phyloP scores from a whole-genome alignment of 2,329 filamentous ascomycete genomes.

The Calonectria naviculata region DNA sequence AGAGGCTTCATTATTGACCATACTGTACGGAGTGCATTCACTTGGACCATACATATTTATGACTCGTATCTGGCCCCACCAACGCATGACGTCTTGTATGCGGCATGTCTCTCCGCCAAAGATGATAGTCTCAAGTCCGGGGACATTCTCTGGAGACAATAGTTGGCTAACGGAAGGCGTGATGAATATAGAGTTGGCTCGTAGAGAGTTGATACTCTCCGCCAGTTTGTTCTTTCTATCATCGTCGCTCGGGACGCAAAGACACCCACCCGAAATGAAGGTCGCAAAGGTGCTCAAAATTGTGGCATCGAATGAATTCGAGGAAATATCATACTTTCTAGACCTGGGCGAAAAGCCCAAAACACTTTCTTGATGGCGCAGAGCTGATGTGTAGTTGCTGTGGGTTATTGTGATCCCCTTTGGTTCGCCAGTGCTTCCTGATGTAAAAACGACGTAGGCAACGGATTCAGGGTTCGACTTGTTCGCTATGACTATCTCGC shows the following conservation, averaged over 20 bases:
- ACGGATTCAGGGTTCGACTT: background rate
- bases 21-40: conserved; percentile 15
- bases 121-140: background rate
- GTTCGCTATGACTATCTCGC: background rate
- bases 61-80: conserved; percentile 22
- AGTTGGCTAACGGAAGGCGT: background rate
- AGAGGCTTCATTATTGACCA: background rate
- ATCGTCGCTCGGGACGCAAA: conserved; percentile 20
- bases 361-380: background rate
- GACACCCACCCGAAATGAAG: conserved; percentile 22
- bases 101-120: background rate
- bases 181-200: background rate
- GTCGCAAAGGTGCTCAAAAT: conserved; percentile 22
- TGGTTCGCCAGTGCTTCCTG: conserved; percentile 39
- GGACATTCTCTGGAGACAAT: background rate
- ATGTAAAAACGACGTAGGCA: conserved; percentile 38
- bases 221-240: conserved; percentile 4
- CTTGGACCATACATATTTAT: conserved; percentile 33
- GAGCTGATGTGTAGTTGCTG: conserved; percentile 2
- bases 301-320: conserved; percentile 27
- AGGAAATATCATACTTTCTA: conserved; percentile 11
- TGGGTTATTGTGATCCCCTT: conserved; percentile 38
- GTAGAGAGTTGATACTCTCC: background rate
- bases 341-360: background rate
- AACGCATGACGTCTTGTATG: background rate